Evolutionary conservation across 306 rosid species (phyloP), one percentile per base, ranked within the genome.

Genomic region (Prunus salicina): DNA sequence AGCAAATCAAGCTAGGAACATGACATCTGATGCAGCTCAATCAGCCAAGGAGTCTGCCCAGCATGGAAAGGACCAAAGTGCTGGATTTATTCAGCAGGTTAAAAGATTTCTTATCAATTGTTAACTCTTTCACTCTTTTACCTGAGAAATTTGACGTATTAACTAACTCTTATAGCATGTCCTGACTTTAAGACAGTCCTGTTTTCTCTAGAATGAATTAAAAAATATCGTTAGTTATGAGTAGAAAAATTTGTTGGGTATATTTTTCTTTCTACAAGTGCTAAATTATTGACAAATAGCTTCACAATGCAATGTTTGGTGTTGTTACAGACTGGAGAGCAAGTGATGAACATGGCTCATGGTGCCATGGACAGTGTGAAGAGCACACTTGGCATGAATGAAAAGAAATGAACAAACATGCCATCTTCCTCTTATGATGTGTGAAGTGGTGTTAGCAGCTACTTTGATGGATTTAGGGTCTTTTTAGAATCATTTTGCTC

Each of bases 71-170:
- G 85, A 90, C 2, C 80, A 86, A 62, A 76, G 84, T 73, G 78
- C 86, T 45, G 86, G 92, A 51, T 82, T 90, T 38, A 71, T 88
- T 67, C 88, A 84, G 12, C 91, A 86, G 89, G 96, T 89, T 30
- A 15, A 60, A 30, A 28, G 6, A 15, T 63, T 63, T 63, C 46
- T 60, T 20, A 12, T 12, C 12, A 60, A 14, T 63, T 30, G 3
- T 28, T 63, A 6, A 28, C 13, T 30, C 67, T 8, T 7, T 7
- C 43, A 30, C 43, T 63, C 43, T 62, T 62, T 28, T 62, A 18
- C 67, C 30, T 6, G 12, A 63, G 6, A 61, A 20, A 2, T 61
- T 61, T 61, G n/a, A 15, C 43, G 43, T 6, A 6, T 38, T 0
- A 38, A 6, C 43, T 38, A 38, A 38, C 43, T 8, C 43, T 1